These are phyloP conservation scores for Pythium scleroteichum DNA, from an alignment of 352 stramenopile species.

Conservation along the genomic window DNA sequence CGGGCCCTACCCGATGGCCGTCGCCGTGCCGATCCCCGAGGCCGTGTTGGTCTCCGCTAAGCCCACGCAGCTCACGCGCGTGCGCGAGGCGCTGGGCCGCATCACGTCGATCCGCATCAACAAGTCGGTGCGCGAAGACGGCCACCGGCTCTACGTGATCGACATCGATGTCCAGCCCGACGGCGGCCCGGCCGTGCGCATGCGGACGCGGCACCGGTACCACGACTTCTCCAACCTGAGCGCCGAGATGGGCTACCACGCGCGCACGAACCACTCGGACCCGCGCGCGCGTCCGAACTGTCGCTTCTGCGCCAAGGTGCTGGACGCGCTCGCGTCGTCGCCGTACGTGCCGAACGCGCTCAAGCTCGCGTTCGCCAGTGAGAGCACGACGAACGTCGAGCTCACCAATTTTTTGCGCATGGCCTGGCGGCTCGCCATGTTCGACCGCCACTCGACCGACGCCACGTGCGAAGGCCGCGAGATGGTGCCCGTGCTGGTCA, in stretches of 20 bases:
- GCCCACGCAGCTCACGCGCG: constrained; percentile 1
- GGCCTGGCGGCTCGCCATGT: constrained; percentile 3
- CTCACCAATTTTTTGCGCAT: constrained; percentile 9
- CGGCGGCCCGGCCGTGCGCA: background rate
- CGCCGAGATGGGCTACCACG: constrained; percentile 13
- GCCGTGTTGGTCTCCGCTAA: too few species aligned
- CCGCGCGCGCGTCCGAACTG: constrained; percentile 1
- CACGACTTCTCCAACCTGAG: constrained; percentile 12
- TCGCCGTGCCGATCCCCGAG: too few species aligned
- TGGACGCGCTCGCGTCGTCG: background rate
- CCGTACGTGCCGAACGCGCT: background rate
- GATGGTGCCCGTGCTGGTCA: constrained; percentile 16
- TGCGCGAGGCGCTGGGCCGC: constrained; percentile 7
- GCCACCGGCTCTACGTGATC: constrained; percentile 13
- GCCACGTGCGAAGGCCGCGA: constrained; percentile 2
- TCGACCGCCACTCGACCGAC: background rate
- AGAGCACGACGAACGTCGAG: background rate
- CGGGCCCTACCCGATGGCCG: too few species aligned
- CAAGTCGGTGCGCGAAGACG: constrained; percentile 1
- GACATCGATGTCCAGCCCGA: background rate
- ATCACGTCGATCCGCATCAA: constrained; percentile 6
- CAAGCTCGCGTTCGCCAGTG: constrained; percentile 1
- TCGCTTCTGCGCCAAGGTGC: constrained; percentile 1
- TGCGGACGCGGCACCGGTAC: constrained; percentile 2
- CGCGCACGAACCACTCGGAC: constrained; percentile 2